phyloP scores from a whole-genome alignment of 108 stramenopile species.

The Skeletonema costatum region DNA sequence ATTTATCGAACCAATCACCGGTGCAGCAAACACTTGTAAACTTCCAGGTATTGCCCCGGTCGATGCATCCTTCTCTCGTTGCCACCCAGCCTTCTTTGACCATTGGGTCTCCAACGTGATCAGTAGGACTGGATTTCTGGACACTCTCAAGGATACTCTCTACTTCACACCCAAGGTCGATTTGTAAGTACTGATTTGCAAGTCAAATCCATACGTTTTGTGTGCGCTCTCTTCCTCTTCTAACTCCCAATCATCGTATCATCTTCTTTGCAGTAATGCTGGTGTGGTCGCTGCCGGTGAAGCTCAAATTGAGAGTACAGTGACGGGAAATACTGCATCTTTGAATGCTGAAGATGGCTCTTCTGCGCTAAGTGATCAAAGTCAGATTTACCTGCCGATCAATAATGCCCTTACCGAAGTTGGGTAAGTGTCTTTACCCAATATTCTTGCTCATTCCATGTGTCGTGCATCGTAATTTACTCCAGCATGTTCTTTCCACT shows the following conservation, averaged over 20 bases:
- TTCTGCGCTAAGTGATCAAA: conserved; percentile 70
- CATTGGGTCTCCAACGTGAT: conserved; percentile 87
- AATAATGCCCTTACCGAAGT: conserved; percentile 88
- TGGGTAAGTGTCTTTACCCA: conserved; percentile 44
- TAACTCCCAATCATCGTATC: too few relatives aligned
- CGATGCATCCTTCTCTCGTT: conserved; percentile 65
- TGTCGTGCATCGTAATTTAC: background rate
- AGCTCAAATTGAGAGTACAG: conserved; percentile 90
- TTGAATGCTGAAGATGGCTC: conserved; percentile 46
- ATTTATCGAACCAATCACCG: conserved; percentile 55
- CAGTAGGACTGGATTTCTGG: conserved; percentile 77
- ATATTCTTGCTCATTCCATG: background rate
- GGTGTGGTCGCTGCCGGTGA: conserved; percentile 92
- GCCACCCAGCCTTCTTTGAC: conserved; percentile 78
- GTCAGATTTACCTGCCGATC: conserved; percentile 89
- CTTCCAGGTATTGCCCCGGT: conserved; percentile 71
- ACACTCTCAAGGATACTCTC: conserved; percentile 78
- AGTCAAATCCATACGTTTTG: too few relatives aligned
- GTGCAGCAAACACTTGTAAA: conserved; percentile 5
- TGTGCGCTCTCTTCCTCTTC: too few relatives aligned
- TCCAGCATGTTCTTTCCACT: conserved; percentile 4
- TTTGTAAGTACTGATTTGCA: conserved; percentile 27
- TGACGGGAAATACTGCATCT: conserved; percentile 76
- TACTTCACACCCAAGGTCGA: conserved; percentile 85
- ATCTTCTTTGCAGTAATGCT: conserved; percentile 53